Conservation (phyloP, 1,284 basidiomycete species). For the Exobasidium cylindrosporum region DNA sequence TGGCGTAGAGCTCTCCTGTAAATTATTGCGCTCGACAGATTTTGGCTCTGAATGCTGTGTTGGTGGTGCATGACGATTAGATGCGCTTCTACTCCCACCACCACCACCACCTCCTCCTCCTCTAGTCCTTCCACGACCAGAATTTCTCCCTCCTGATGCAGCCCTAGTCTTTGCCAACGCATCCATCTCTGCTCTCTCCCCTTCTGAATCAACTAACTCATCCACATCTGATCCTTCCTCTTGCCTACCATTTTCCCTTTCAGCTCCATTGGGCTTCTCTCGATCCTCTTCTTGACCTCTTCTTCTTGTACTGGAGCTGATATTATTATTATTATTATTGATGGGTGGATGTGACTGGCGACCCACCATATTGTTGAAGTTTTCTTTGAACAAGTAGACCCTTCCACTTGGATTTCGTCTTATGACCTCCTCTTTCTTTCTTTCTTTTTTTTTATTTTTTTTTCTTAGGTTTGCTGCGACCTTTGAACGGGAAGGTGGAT, state of each 20-base stretch:
- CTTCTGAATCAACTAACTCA: constrained; percentile 9
- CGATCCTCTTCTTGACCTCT: background rate
- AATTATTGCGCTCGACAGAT: too few relatives aligned
- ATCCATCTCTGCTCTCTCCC: background rate
- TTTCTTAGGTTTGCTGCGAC: too few relatives aligned
- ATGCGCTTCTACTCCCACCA: background rate
- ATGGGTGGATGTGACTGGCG: background rate
- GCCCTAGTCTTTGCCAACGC: background rate
- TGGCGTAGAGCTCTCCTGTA: too few relatives aligned
- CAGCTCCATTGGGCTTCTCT: background rate
- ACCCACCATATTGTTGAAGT: background rate
- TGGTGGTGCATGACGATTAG: background rate
- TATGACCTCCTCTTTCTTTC: too few relatives aligned
- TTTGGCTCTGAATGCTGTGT: background rate
- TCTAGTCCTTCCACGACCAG: background rate
- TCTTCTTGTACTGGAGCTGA: background rate
- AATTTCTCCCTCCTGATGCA: background rate
- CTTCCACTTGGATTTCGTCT: too few relatives aligned
- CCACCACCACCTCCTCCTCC: background rate
- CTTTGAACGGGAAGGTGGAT: too few relatives aligned
- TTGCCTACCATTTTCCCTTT: background rate
- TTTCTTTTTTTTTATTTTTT: too few relatives aligned
- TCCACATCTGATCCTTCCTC: constrained; percentile 6
- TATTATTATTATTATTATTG: background rate
- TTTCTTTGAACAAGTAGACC: too few relatives aligned